A percentile compares a stretch with the other conserved stretches of the same genome.
These are phyloP conservation scores for Helicostylum pulchrum DNA, from an alignment of 192 early-diverging fungal species.

Conservation along the genomic window DNA sequence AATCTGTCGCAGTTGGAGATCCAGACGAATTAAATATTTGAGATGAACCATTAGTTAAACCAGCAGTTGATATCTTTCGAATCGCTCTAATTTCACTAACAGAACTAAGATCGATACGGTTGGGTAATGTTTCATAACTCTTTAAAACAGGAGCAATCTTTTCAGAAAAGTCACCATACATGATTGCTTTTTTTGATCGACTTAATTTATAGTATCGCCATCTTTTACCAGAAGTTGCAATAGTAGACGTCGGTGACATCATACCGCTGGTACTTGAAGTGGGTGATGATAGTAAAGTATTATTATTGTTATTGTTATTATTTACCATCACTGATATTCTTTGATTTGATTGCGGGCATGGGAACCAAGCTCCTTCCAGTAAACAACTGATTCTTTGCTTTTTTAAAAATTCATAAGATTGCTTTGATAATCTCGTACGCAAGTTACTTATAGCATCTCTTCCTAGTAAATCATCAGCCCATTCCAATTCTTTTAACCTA, in stretches of 20 bases:
- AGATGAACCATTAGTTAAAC: neutral
- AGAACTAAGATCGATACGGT: slow-evolving; percentile 51
- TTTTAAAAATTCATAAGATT: slow-evolving; percentile 70
- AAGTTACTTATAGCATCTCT: slow-evolving; percentile 65
- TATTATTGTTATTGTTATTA: neutral
- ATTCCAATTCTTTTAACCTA: slow-evolving; percentile 64
- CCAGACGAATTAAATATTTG: neutral
- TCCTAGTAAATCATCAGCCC: slow-evolving; percentile 60
- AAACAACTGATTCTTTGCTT: slow-evolving; percentile 64
- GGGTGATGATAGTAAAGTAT: neutral
- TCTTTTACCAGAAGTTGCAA: slow-evolving; percentile 20
- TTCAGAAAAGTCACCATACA: slow-evolving; percentile 65
- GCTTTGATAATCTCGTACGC: slow-evolving; percentile 58
- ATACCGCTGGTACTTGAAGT: neutral
- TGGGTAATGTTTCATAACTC: slow-evolving; percentile 41
- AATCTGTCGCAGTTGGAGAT: neutral
- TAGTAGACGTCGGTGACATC: slow-evolving; percentile 7
- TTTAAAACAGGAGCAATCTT: slow-evolving; percentile 31
- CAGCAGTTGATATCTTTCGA: neutral
- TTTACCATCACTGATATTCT: neutral
- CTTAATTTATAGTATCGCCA: slow-evolving; percentile 61
- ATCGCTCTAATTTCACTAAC: slow-evolving; percentile 46
- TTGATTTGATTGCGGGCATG: slow-evolving; percentile 16
- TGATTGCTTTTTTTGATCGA: slow-evolving; percentile 53
- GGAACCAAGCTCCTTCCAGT: slow-evolving; percentile 67